Conservation (phyloP, 2,329 filamentous ascomycete species). For the Alternaria triticina region DNA sequence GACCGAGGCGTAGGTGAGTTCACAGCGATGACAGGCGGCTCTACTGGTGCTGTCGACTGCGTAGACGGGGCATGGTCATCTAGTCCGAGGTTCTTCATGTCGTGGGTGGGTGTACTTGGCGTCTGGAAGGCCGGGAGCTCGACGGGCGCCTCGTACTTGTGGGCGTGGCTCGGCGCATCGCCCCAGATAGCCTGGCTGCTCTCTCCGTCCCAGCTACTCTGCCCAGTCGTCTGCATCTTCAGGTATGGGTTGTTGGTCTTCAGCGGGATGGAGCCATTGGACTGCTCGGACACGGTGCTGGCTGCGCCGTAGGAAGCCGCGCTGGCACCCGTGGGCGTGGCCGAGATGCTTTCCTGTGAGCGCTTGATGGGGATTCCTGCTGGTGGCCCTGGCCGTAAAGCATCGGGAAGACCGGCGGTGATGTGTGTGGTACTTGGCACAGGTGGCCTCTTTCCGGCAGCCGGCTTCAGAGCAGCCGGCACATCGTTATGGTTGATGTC, state of each 20-base stretch:
- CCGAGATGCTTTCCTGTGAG: slow-evolving; percentile 35
- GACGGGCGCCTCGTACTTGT: slow-evolving; percentile 43
- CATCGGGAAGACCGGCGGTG: slow-evolving; percentile 33
- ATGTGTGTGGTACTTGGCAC: slow-evolving; percentile 12
- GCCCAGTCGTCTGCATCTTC: slow-evolving; percentile 46
- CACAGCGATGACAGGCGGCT: slow-evolving; percentile 39
- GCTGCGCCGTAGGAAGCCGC: slow-evolving; percentile 35
- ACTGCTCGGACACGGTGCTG: slow-evolving; percentile 40
- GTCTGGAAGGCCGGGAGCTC: slow-evolving; percentile 52
- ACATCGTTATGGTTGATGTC: slow-evolving; percentile 39
- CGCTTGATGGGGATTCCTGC: slow-evolving; percentile 40
- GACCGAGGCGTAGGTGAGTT: slow-evolving; percentile 26
- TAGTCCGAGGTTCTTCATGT: slow-evolving; percentile 48
- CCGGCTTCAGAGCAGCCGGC: slow-evolving; percentile 46
- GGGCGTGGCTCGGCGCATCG: slow-evolving; percentile 33
- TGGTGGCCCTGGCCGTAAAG: slow-evolving; percentile 41
- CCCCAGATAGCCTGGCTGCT: slow-evolving; percentile 50
- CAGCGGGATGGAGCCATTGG: slow-evolving; percentile 37
- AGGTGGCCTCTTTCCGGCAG: slow-evolving; percentile 37
- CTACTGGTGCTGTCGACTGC: slow-evolving; percentile 23
- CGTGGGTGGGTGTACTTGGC: slow-evolving; percentile 47
- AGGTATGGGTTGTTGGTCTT: slow-evolving; percentile 55
- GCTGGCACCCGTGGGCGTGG: slow-evolving; percentile 39
- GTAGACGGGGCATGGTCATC: slow-evolving; percentile 22
- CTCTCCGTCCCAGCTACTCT: slow-evolving; percentile 45